phyloP scores from a whole-genome alignment of 805 yeast species.

The Lipomyces yamanashiensis region DNA sequence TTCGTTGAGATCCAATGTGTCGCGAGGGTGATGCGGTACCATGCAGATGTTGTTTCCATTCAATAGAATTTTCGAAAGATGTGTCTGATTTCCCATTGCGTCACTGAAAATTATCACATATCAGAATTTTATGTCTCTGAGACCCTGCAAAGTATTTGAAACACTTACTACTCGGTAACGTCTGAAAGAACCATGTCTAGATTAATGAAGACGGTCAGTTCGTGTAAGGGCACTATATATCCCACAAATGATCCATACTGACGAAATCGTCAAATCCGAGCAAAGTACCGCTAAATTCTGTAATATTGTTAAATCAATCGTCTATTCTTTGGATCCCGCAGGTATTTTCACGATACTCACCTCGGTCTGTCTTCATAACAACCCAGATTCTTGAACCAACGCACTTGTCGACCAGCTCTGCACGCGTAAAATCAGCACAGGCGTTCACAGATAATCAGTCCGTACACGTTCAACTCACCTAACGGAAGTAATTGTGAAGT shows the following conservation, averaged over 20 bases:
- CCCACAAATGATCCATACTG: constrained; percentile 46
- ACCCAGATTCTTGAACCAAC: constrained; percentile 82
- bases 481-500: constrained; percentile 37
- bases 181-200: constrained; percentile 78
- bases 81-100: constrained; percentile 51
- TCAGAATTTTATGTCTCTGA: not conserved
- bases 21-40: constrained; percentile 37
- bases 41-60: constrained; percentile 50
- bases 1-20: not conserved
- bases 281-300: constrained; percentile 84
- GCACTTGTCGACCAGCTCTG: constrained; percentile 86
- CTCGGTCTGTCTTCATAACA: constrained; percentile 57
- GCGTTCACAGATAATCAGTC: not conserved
- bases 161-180: constrained; percentile 61
- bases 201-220: not conserved
- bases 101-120: constrained; percentile 42
- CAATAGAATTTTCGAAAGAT: constrained; percentile 48
- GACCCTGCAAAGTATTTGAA: constrained; percentile 7
- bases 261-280: constrained; percentile 96
- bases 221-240: not conserved
- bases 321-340: not conserved
- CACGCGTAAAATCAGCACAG: constrained; percentile 51
- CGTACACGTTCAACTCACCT: constrained; percentile 19
- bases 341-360: constrained; percentile 36
- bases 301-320: constrained; percentile 40